Base-by-base conservation (phyloP, 1,139 yeast species). In the Lodderomyces oxycetoniae region DNA sequence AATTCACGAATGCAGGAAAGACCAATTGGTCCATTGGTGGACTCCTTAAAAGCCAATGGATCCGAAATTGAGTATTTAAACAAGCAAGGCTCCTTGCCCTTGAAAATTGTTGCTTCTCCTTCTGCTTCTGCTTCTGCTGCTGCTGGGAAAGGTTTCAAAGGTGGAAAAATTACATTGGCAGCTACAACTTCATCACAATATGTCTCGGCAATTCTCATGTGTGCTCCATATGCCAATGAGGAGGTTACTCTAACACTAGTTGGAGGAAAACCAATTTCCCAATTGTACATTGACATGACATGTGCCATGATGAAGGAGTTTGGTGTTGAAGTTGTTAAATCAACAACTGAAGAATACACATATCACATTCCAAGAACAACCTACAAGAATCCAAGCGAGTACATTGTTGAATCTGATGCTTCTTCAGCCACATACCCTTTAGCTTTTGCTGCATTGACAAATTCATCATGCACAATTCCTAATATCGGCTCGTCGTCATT, bases 101-200 rank as follows among this genome's bases (percentile, higher is more conserved):
- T 93, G 52, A 71, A 72, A 36, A 78, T 89, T 30, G n/a, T n/a
- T n/a, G 53, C 67, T 38, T n/a, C n/a, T n/a, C n/a, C n/a, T n/a
- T n/a, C n/a, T n/a, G n/a, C n/a, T n/a, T n/a, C n/a, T n/a, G n/a
- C n/a, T n/a, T n/a, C n/a, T n/a, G n/a, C n/a, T n/a, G 55, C 68
- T 38, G 78, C 95, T 28, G 85, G 85, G 20, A 65, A 69, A 23
- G 84, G 88, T 4, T 73, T 89, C 46, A 69, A 72, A 46, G 99
- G 99, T 50, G 98, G 98, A 15, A 71, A 85, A 48, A 87, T 93
- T 42, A 96, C 89, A 57, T 72, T 91, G 35, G 91, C 93, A 26
- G 99, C 99, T 14, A 89, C 97, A 4, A 83, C 91, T 34, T 89
- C 97, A 1, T 91, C 98, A 9, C 99, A 91, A 59, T 91, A 93